Conservation (phyloP, 148 eudicot species). For the Arctostaphylos glauca region DNA sequence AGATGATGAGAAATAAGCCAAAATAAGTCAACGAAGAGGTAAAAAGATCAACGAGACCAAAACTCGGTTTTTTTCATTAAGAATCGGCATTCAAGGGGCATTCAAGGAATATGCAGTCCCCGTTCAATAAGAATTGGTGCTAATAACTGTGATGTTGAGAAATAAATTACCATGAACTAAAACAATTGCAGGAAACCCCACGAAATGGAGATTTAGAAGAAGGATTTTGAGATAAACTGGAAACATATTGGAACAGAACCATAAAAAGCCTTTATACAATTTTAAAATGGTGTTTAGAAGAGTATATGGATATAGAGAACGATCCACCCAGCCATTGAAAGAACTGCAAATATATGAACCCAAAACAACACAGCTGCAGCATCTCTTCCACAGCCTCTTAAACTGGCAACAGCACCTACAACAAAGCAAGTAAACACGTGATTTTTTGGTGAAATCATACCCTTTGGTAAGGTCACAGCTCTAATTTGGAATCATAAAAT, state of each 20-base stretch:
- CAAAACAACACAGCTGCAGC: slow-evolving; percentile 93
- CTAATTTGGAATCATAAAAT: background rate
- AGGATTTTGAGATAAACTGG: too few species aligned
- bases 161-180: background rate
- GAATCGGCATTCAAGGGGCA: background rate
- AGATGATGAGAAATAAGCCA: background rate
- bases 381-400: slow-evolving; percentile 93
- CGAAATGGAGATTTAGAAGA: too few species aligned
- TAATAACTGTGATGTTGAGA: background rate
- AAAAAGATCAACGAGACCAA: background rate
- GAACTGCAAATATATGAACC: slow-evolving; percentile 92
- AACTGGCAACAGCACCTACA: slow-evolving; percentile 88
- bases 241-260: background rate
- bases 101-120: background rate
- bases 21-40: background rate
- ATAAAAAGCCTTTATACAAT: background rate
- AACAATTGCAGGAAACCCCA: background rate
- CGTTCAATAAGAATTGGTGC: background rate
- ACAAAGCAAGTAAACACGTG: slow-evolving; percentile 2
- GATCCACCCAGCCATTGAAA: slow-evolving; percentile 97
- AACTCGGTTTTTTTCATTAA: background rate
- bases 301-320: slow-evolving; percentile 73
- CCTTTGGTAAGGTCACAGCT: background rate
- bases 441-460: background rate
- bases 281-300: slow-evolving; percentile 32